phyloP scores from a whole-genome alignment of 192 early-diverging fungal genomes.

The Backusella luteola region DNA sequence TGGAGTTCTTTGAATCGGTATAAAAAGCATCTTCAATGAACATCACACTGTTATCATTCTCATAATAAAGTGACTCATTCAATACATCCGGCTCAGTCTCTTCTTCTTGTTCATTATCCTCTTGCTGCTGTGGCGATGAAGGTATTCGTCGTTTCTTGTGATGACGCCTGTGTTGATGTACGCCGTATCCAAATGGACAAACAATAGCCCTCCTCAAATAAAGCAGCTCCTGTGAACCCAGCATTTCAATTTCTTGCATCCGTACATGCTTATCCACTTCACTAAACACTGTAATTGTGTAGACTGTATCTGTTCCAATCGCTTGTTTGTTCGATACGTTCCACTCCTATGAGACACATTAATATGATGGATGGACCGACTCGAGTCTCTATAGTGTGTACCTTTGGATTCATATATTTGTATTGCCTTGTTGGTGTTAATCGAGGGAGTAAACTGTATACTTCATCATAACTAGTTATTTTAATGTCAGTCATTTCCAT shows the following conservation, averaged over 20 bases:
- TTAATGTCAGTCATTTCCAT: neutral
- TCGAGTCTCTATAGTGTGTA: neutral
- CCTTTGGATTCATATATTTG: neutral
- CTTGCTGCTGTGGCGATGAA: neutral
- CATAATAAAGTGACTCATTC: neutral
- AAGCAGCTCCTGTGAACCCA: neutral
- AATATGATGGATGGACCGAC: neutral
- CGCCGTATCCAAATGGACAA: neutral
- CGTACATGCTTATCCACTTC: too few species aligned
- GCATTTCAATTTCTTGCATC: slow-evolving; percentile 1
- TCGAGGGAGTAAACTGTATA: neutral
- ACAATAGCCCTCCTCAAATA: neutral
- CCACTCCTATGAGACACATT: neutral
- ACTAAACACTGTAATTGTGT: neutral
- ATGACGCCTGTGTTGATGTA: neutral
- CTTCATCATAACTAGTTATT: neutral
- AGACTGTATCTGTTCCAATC: neutral
- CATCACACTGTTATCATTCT: neutral
- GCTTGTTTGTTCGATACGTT: neutral
- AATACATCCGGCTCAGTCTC: neutral
- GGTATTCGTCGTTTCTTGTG: neutral
- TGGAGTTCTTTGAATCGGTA: neutral
- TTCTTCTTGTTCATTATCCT: neutral
- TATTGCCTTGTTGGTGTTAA: neutral
- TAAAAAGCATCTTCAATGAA: slow-evolving; percentile 1